phyloP scores from a whole-genome alignment of 1,284 basidiomycete species.

The Cutaneotrichosporon sp. region DNA sequence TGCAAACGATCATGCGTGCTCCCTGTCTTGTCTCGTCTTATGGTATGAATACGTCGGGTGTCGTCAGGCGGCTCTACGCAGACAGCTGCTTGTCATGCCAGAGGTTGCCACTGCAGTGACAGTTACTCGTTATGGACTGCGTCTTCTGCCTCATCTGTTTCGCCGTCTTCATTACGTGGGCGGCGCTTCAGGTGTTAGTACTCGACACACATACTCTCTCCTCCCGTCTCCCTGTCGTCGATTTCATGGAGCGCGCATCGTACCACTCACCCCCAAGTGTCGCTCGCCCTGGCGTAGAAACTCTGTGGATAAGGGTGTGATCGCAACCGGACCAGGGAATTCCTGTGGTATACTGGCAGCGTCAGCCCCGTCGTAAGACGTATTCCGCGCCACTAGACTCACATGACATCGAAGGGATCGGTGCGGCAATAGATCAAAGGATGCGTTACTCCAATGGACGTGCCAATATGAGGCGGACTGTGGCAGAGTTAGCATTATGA shows the following conservation, averaged over 20 bases:
- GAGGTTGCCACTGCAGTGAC: background rate
- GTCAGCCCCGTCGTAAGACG: background rate
- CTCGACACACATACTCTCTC: too few species aligned
- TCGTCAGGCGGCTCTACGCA: too few species aligned
- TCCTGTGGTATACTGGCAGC: conserved; percentile 23
- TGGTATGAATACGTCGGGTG: too few species aligned
- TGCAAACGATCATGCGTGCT: too few species aligned
- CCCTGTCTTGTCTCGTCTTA: too few species aligned
- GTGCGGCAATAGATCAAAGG: conserved; percentile 23
- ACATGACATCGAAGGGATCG: conserved; percentile 25
- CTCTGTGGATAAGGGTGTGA: conserved; percentile 24
- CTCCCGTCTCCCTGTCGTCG: background rate
- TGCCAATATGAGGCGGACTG: conserved; percentile 28
- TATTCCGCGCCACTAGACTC: conserved; percentile 5
- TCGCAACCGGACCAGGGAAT: conserved; percentile 25
- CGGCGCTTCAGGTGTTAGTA: conserved; percentile 22
- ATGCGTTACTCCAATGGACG: conserved; percentile 27
- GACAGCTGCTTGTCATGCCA: background rate
- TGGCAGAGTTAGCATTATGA: conserved; percentile 1
- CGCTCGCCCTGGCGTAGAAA: conserved; percentile 28
- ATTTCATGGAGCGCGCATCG: background rate
- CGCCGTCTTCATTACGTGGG: conserved; percentile 26
- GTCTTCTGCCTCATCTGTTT: conserved; percentile 20
- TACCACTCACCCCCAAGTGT: conserved; percentile 24
- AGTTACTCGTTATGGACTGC: conserved; percentile 3